A percentile compares a stretch with the other conserved stretches of the same genome.
phyloP scores from a whole-genome alignment of 176 grass and related monocot species.

The Hsuehochloa calcarea region DNA sequence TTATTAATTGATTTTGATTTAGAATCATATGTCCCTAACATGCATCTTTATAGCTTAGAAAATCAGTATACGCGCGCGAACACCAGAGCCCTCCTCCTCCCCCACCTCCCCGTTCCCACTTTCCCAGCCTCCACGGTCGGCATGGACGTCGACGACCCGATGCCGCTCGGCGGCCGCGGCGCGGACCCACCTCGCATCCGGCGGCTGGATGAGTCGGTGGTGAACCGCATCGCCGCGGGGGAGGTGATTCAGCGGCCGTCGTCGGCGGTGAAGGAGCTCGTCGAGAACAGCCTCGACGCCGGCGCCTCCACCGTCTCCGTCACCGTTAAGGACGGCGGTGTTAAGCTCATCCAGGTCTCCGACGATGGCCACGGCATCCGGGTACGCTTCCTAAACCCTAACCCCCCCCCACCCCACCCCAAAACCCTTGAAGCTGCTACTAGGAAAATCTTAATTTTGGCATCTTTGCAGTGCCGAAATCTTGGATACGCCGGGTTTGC shows the following conservation, averaged over 20 bases:
- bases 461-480: not conserved
- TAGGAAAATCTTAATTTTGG: not conserved
- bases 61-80: not conserved
- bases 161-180: not conserved
- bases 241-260: constrained; percentile 85
- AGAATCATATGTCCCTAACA: no score
- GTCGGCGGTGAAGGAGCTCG: constrained; percentile 83
- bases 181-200: constrained; percentile 60
- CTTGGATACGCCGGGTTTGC: not conserved
- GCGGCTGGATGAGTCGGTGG: constrained; percentile 77
- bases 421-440: not conserved
- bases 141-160: constrained; percentile 44
- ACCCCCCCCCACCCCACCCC: not conserved
- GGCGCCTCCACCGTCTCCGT: constrained; percentile 66
- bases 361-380: constrained; percentile 86
- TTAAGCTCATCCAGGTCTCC: constrained; percentile 93
- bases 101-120: not conserved
- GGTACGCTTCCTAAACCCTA: constrained; percentile 45
- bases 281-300: constrained; percentile 92
- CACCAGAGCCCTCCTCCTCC: not conserved
- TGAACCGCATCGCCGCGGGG: constrained; percentile 88
- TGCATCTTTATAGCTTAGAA: no score
- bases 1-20: no score
- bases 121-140: not conserved
- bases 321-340: constrained; percentile 76